These are phyloP conservation scores for Gastrodia elata DNA, from an alignment of 106 monocot species.

Conservation along the genomic window DNA sequence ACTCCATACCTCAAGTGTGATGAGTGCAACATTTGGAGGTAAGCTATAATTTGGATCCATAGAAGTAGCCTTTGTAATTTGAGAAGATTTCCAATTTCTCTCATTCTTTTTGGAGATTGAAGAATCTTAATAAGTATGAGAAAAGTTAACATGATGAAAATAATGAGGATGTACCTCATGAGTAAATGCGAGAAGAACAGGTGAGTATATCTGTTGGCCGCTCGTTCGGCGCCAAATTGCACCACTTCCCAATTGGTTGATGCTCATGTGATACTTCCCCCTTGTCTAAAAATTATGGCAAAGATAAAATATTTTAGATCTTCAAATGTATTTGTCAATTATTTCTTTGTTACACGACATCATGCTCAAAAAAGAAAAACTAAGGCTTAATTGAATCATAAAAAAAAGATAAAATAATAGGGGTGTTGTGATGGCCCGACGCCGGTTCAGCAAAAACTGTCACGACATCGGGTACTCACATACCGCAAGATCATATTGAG, in stretches of 20 bases:
- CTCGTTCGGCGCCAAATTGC: conserved; percentile 67
- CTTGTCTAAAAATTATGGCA: conserved; percentile 26
- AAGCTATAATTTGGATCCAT: conserved; percentile 55
- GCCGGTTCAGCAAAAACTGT: too few species aligned
- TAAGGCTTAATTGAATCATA: not conserved
- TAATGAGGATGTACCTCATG: conserved; percentile 35
- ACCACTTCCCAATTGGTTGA: conserved; percentile 50
- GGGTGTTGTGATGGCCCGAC: too few species aligned
- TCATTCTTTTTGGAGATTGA: conserved; percentile 33
- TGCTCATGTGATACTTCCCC: conserved; percentile 50
- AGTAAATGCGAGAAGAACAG: conserved; percentile 59
- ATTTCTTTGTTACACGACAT: not conserved
- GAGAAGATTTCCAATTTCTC: conserved; percentile 48
- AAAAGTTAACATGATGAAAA: not conserved
- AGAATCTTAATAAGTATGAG: not conserved
- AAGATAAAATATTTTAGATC: not conserved
- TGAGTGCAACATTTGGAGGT: conserved; percentile 75
- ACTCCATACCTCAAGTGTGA: conserved; percentile 61
- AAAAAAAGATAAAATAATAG: not conserved
- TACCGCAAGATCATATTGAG: too few species aligned
- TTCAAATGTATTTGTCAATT: not conserved
- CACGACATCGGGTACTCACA: too few species aligned
- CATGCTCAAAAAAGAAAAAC: not conserved
- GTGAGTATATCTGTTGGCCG: conserved; percentile 81
- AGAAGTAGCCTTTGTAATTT: conserved; percentile 18